These are phyloP conservation scores for Daldinia caldariorum DNA, from an alignment of 495 filamentous ascomycete genomes.

Conservation along the genomic window DNA sequence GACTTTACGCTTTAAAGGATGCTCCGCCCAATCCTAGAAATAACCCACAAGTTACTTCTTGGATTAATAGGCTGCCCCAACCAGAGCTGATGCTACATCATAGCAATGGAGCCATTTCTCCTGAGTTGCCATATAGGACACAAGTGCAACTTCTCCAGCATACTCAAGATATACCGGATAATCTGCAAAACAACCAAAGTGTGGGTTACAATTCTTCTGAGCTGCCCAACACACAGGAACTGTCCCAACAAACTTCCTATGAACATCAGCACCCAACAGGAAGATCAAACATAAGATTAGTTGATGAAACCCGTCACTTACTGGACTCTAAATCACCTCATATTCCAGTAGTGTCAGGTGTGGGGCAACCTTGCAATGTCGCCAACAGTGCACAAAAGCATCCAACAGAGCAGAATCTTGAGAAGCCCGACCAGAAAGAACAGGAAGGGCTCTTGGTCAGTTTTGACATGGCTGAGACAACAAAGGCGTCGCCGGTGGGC, in stretches of 20 bases:
- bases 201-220: neutral
- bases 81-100: slow-evolving; percentile 20
- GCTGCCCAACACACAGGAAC: neutral
- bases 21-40: neutral
- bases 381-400: neutral
- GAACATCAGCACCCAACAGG: neutral
- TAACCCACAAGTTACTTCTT: slow-evolving; percentile 29
- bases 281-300: neutral
- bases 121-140: too few relatives aligned
- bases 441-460: neutral
- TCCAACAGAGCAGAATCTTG: neutral
- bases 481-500: neutral
- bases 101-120: neutral
- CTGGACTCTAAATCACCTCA: neutral
- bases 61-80: slow-evolving; percentile 35
- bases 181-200: neutral
- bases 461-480: neutral
- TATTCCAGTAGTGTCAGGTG: neutral
- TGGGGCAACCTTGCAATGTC: neutral
- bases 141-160: too few relatives aligned
- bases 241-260: neutral
- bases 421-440: neutral
- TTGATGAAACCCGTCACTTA: neutral
- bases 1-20: neutral
- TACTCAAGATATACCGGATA: too few relatives aligned